These are phyloP conservation scores for Rheum nobile DNA, from an alignment of 148 eudicot genomes.

Conservation along the genomic window DNA sequence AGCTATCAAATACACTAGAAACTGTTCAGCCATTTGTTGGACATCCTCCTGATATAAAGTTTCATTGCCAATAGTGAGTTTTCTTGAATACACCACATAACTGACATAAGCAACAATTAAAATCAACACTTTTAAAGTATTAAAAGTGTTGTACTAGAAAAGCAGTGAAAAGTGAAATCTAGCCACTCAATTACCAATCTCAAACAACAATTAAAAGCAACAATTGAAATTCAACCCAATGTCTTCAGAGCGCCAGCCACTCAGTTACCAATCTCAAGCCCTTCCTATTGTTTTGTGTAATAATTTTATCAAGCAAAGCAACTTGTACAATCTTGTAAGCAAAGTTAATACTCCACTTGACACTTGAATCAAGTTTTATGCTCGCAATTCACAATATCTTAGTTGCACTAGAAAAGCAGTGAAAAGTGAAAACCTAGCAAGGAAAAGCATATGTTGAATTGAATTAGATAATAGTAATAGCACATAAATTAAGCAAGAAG, in stretches of 20 bases:
- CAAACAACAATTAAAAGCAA: no score
- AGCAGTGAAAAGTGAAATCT: no score
- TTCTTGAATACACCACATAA: neutral
- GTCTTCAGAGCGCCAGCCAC: no score
- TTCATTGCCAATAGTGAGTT: neutral
- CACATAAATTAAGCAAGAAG: no score
- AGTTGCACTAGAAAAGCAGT: neutral
- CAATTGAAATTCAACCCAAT: neutral
- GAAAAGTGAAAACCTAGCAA: neutral
- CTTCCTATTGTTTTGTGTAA: neutral
- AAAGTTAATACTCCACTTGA: neutral
- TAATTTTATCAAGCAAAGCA: neutral
- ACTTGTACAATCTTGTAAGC: no score
- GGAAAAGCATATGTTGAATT: neutral
- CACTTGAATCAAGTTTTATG: neutral
- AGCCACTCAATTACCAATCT: no score
- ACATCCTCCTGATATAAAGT: constrained; percentile 50
- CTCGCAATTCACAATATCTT: neutral
- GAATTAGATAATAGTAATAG: neutral
- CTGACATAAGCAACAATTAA: neutral
- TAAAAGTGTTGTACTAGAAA: no score
- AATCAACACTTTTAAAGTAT: neutral
- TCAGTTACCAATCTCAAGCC: neutral
- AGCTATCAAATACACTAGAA: constrained; percentile 58
- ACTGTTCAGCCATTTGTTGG: constrained; percentile 29